Base-by-base conservation (phyloP, 2,329 filamentous ascomycete species). In the Xylariaceae sp. region DNA sequence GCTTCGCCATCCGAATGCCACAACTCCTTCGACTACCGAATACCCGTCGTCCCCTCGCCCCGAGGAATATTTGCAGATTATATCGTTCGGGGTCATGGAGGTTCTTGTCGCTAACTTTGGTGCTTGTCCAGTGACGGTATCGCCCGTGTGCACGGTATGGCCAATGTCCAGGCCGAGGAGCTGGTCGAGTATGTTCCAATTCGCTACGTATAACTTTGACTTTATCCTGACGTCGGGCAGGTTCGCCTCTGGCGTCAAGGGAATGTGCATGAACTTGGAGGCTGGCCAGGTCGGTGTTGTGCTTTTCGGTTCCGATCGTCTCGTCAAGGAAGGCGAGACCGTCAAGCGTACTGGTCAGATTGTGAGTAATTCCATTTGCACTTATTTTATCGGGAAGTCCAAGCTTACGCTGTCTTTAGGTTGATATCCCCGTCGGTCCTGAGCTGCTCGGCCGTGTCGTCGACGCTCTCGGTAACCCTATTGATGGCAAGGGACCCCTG, bases 251-350 rank as follows among this genome's bases (percentile, higher is more conserved):
- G 92, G 92, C 71, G 92, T 97, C 73, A 97, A 97, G 84, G 92
- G 92, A 71, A 98, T 98, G 92, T 97, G 90, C 87, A 97, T 98
- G 90, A 98, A 98, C 86, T 83, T 98, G 74, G 92, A 98, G 78
- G 92, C 92, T 71, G 92, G 92, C 70, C 92, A 97, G 75, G 92
- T 98, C 76, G 92, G 92, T 95, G 89, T 98, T 64, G 92, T 98
- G 81, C 81, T 98, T 66, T 98, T 98, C 81, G 92, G 92, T 83
- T 97, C 92, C 66, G 92, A 98, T 76, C 89, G 92, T 89, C 81
- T 96, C 62, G 92, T 98, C 82, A 92, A 88, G 80, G 92, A 98
- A 75, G 92, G 92, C 66, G 90, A 98, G 81, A 90, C 86, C 55
- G 92, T 98, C 73, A 97, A 95, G 85, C 90, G 92, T 83, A 98